These are phyloP conservation scores for Stenocarpella maydis DNA, from an alignment of 2,329 filamentous ascomycete species.

Conservation along the genomic window DNA sequence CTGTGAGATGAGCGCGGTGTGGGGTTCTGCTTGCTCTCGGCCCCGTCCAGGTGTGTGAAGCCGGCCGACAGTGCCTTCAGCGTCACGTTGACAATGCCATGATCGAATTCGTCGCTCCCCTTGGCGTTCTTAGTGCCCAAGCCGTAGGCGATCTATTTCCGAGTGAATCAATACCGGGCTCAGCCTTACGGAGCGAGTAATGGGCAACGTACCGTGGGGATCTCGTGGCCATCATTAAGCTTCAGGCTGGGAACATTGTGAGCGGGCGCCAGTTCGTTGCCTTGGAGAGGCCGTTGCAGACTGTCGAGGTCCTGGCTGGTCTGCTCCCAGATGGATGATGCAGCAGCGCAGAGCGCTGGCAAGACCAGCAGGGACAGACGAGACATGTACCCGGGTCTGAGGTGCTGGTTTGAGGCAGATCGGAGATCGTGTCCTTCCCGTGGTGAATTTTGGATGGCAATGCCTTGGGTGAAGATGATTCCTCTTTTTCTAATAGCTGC, in stretches of 20 bases:
- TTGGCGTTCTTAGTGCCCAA: slow-evolving; percentile 31
- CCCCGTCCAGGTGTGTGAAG: slow-evolving; percentile 34
- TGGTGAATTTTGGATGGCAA: not conserved
- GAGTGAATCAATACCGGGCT: not conserved
- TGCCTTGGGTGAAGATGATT: too few species aligned
- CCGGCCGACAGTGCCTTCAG: slow-evolving; percentile 28
- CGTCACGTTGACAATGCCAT: slow-evolving; percentile 28
- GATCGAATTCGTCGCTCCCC: slow-evolving; percentile 27
- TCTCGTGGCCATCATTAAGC: slow-evolving; percentile 24
- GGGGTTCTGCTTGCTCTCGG: slow-evolving; percentile 23
- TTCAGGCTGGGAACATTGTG: slow-evolving; percentile 31
- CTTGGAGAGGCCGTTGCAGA: slow-evolving; percentile 24
- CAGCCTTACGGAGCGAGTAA: not conserved
- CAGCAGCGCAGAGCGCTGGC: slow-evolving; percentile 14
- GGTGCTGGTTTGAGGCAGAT: not conserved
- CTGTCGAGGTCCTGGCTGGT: not conserved
- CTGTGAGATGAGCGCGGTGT: not conserved
- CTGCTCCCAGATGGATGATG: slow-evolving; percentile 16
- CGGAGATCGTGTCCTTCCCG: not conserved
- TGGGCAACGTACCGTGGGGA: slow-evolving; percentile 23
- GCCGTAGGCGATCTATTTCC: slow-evolving; percentile 29
- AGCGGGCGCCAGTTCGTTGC: not conserved
- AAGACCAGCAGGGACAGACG: slow-evolving; percentile 12
- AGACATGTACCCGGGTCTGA: not conserved
- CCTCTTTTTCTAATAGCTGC: too few species aligned